phyloP scores from a whole-genome alignment of 306 rosid genomes.

The Macrotyloma uniflorum region DNA sequence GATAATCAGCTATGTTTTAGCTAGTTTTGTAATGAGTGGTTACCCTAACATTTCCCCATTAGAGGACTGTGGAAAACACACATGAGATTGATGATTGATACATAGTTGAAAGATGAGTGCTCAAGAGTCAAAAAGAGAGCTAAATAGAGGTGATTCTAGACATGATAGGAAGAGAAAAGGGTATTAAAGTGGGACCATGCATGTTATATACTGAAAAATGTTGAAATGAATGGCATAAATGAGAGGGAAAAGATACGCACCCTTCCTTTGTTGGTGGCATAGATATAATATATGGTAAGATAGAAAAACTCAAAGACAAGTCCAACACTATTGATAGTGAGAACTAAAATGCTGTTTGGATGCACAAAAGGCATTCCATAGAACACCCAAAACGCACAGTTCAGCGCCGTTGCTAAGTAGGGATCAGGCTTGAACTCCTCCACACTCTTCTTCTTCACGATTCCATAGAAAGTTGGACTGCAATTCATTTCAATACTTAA shows the following conservation, averaged over 20 bases:
- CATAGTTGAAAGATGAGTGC: neutral
- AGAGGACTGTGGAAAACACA: neutral
- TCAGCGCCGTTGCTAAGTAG: slow-evolving; percentile 61
- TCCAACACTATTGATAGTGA: slow-evolving; percentile 64
- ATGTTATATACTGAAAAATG: neutral
- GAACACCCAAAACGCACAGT: slow-evolving; percentile 75
- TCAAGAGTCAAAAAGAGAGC: neutral
- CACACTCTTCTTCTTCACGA: slow-evolving; percentile 60
- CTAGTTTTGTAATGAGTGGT: too few species aligned
- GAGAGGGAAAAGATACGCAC: slow-evolving; percentile 33
- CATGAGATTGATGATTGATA: neutral
- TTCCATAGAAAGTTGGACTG: slow-evolving; percentile 74
- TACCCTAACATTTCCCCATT: neutral
- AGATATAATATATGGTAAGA: slow-evolving; percentile 52
- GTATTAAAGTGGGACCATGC: neutral
- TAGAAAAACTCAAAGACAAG: slow-evolving; percentile 57
- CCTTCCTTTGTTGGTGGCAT: slow-evolving; percentile 51
- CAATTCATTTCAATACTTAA: neutral
- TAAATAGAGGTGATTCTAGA: neutral
- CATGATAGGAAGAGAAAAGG: neutral
- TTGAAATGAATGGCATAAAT: neutral
- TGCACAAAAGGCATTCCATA: slow-evolving; percentile 87
- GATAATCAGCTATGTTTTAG: too few species aligned
- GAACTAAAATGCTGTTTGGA: slow-evolving; percentile 65
- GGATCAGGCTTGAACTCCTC: slow-evolving; percentile 71